These are phyloP conservation scores for Lablab purpureus DNA, from an alignment of 306 rosid species.

Conservation along the genomic window DNA sequence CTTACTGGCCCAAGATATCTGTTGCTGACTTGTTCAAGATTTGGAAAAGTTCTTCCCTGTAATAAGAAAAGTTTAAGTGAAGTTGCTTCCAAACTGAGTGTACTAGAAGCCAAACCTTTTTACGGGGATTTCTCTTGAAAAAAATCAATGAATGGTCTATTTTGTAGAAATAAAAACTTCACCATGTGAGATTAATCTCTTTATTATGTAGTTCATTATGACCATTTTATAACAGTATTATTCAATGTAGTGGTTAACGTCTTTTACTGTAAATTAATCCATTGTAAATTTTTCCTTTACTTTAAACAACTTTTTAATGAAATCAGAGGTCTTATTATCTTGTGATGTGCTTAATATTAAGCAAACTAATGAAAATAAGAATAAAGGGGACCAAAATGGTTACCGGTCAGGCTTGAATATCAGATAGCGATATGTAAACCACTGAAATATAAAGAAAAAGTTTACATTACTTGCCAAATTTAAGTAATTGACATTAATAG, in stretches of 20 bases:
- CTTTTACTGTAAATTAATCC: conserved; percentile 9
- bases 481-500: not conserved
- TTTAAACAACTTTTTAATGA: conserved; percentile 3
- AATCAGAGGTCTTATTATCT: not conserved
- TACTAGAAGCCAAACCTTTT: conserved; percentile 7
- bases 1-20: conserved; percentile 74
- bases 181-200: not conserved
- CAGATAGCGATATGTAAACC: conserved; percentile 95
- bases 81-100: conserved; percentile 17
- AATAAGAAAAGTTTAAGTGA: conserved; percentile 43
- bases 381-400: conserved; percentile 33
- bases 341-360: not conserved
- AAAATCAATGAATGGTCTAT: not conserved
- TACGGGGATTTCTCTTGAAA: conserved; percentile 7
- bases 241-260: not conserved
- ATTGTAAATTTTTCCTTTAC: not conserved
- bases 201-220: not conserved
- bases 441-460: conserved; percentile 65
- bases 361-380: conserved; percentile 29
- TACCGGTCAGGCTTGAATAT: conserved; percentile 92
- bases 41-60: conserved; percentile 83
- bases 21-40: conserved; percentile 64
- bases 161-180: not conserved
- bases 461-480: conserved; percentile 38
- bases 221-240: conserved; percentile 13